These are phyloP conservation scores for Schizosaccharomyces octosporus DNA, from an alignment of 805 yeast genomes.

Conservation along the genomic window DNA sequence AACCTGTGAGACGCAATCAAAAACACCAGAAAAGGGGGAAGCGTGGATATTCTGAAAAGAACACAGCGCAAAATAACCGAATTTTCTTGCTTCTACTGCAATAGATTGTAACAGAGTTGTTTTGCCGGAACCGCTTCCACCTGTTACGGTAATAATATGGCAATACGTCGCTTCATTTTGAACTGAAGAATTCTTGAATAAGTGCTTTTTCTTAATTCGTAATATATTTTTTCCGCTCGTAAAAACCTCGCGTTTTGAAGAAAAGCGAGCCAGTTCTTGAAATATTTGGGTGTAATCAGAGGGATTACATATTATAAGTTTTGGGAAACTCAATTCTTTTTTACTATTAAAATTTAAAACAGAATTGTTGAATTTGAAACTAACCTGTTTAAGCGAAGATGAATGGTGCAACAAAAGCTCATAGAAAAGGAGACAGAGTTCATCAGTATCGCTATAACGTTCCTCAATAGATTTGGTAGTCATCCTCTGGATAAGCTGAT, in stretches of 20 bases:
- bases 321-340: background rate
- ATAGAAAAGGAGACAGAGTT: background rate
- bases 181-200: background rate
- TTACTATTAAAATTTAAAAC: background rate
- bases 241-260: background rate
- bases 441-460: conserved; percentile 7
- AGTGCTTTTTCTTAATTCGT: background rate
- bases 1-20: conserved; percentile 3
- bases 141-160: conserved; percentile 6
- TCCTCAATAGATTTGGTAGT: conserved; percentile 5
- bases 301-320: background rate
- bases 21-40: conserved; percentile 5
- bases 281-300: background rate
- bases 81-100: conserved; percentile 4
- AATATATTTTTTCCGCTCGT: background rate
- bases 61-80: conserved; percentile 5
- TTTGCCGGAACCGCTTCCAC: conserved; percentile 8
- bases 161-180: background rate
- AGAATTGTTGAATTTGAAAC: background rate
- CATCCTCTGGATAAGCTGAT: conserved; percentile 7
- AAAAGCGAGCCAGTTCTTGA: background rate
- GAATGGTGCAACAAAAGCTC: background rate
- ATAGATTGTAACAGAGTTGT: conserved; percentile 4
- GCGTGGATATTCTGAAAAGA: background rate
- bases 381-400: too few species aligned